Conservation (phyloP, 805 yeast genomes). For the Hanseniaspora occidentalis region DNA sequence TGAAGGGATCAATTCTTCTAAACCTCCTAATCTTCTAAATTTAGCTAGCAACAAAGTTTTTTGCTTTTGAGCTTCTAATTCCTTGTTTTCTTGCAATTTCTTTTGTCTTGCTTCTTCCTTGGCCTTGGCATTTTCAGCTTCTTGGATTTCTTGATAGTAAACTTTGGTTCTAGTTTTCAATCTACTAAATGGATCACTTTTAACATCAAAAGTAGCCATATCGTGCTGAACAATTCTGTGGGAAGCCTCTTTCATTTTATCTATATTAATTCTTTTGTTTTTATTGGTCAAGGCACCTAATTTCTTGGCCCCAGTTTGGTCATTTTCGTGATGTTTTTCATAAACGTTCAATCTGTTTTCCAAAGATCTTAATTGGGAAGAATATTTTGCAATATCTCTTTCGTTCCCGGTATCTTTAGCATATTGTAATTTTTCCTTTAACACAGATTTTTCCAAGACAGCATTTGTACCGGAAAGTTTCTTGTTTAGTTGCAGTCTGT, state of each 20-base stretch:
- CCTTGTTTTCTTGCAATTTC: constrained; percentile 26
- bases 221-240: constrained; percentile 13
- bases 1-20: constrained; percentile 37
- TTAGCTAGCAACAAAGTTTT: constrained; percentile 35
- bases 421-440: constrained; percentile 62
- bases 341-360: constrained; percentile 26
- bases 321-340: constrained; percentile 27
- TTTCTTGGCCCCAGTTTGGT: constrained; percentile 30
- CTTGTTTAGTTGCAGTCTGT: constrained; percentile 52
- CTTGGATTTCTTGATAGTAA: constrained; percentile 49
- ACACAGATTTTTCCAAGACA: constrained; percentile 58
- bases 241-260: constrained; percentile 39
- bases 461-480: constrained; percentile 55
- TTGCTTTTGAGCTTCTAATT: constrained; percentile 34
- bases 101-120: constrained; percentile 39
- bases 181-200: constrained; percentile 77
- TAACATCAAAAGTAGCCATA: constrained; percentile 25
- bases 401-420: constrained; percentile 50
- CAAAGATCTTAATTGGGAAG: constrained; percentile 32
- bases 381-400: constrained; percentile 33
- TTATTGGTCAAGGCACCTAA: constrained; percentile 71
- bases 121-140: constrained; percentile 47
- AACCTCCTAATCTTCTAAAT: constrained; percentile 44
- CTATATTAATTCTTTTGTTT: constrained; percentile 71
- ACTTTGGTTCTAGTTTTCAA: constrained; percentile 78